Conservation (phyloP, 495 filamentous ascomycete genomes). For the Neurospora intermedia region DNA sequence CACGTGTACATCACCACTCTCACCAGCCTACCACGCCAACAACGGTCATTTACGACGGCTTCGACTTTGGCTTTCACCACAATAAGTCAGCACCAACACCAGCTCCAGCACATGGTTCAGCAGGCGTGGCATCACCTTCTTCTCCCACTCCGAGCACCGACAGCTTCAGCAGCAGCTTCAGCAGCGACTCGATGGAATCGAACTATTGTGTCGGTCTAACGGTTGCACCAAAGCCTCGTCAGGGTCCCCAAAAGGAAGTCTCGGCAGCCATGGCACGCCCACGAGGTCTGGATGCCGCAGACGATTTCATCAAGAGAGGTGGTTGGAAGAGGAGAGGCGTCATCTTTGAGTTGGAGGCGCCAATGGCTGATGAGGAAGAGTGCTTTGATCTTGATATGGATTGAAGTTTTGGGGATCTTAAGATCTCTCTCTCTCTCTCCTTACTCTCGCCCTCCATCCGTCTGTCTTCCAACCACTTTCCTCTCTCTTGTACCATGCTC, state of each 20-base stretch:
- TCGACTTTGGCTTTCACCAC: slow-evolving; percentile 24
- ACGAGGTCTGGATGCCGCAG: slow-evolving; percentile 18
- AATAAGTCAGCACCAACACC: background rate
- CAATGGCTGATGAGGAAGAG: slow-evolving; percentile 18
- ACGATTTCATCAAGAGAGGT: slow-evolving; percentile 33
- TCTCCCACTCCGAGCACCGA: slow-evolving; percentile 7
- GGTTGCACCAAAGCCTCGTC: background rate
- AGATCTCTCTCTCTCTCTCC: background rate
- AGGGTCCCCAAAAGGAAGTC: slow-evolving; percentile 4
- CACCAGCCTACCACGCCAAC: background rate
- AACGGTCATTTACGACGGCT: slow-evolving; percentile 25
- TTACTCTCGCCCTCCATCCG: background rate
- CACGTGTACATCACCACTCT: slow-evolving; percentile 1
- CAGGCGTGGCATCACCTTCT: background rate
- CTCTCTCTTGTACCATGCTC: background rate
- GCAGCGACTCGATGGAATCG: background rate
- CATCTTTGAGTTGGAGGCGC: slow-evolving; percentile 28
- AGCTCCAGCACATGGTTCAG: background rate
- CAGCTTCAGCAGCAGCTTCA: slow-evolving; percentile 7
- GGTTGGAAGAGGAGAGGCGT: slow-evolving; percentile 40
- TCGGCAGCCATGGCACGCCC: slow-evolving; percentile 2
- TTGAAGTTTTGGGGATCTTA: background rate
- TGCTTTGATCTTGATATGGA: slow-evolving; percentile 16
- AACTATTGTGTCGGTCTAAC: background rate
- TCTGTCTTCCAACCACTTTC: background rate